Evolutionary conservation across 768 basidiomycete genomes (phyloP).

Genomic region (Trametes gibbosa): DNA sequence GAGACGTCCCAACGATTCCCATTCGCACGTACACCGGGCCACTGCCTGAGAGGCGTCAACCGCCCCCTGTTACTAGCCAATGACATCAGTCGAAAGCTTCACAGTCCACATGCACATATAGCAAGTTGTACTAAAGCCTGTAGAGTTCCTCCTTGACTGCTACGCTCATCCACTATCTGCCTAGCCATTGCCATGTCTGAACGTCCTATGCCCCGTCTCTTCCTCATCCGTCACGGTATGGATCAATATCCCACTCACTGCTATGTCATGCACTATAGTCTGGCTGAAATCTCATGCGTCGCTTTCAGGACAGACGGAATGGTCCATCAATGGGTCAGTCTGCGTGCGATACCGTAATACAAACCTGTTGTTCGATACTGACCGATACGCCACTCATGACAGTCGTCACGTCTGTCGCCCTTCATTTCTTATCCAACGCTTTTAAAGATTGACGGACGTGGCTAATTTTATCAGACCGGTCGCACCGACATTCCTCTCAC

Average conservation of each 20-base stretch:
- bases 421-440: constrained; percentile 4
- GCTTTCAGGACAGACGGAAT: constrained; percentile 82
- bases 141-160: not conserved
- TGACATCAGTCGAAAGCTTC: constrained; percentile 11
- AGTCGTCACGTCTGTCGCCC: constrained; percentile 58
- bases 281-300: not conserved
- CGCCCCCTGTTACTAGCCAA: not conserved
- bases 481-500: constrained; percentile 87
- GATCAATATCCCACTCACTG: not conserved
- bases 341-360: not conserved
- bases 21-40: constrained; percentile 15
- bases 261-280: not conserved
- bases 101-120: not conserved
- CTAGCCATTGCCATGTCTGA: constrained; percentile 9
- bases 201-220: constrained; percentile 46
- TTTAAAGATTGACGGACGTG: constrained; percentile 6
- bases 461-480: constrained; percentile 61
- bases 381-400: constrained; percentile 8
- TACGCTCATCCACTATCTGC: not conserved
- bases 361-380: constrained; percentile 9
- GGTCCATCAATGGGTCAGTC: constrained; percentile 81
- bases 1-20: not conserved
- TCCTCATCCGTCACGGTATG: constrained; percentile 51
- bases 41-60: not conserved
- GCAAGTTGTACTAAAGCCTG: not conserved